Evolutionary conservation across 2,329 filamentous ascomycete genomes (phyloP), one percentile per base, ranked within the genome.

Genomic region (Phyllosticta capitalensis): DNA sequence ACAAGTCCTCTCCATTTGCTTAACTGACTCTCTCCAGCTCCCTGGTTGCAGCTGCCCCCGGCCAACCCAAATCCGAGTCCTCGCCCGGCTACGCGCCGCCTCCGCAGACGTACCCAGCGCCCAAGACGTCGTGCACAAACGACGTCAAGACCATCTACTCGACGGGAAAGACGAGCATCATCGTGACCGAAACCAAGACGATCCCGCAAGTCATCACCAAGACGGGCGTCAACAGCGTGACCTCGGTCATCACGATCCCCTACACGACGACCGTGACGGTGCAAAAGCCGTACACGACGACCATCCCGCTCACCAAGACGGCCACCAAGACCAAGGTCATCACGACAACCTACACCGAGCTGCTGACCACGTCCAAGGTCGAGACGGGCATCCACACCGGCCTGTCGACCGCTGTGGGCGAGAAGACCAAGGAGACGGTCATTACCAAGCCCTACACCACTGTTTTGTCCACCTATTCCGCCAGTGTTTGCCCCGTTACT

Each of bases 401-500:
- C 1, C 14, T 45, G 14, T n/a, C 5, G 10, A 2, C n/a, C 45
- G 12, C 17, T 5, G 12, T 19, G 10, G 52, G 38, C 26, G 24
- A n/a, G 33, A 55, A 19, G n/a, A 55, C 45, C 55, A 61, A 63
- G 58, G 64, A 65, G 17, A 55, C 57, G 30, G 57, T 68, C 30
- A 28, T 52, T 17, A 66, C 61, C 19, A 56, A 55, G 7, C 63
- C 63, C 9, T 55, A 62, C 30, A 67, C 66, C 2, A 48, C 62
- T 12, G 58, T 63, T 2, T 58, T 55, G 21, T 65, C 60, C 7
- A 59, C 59, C 20, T 62, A 64, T 10, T 56, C 50, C 2, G 55
- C 54, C 5, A 60, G 61, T 3, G 55, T 67, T 10, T 55, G 54
- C 55, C 66, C 64, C 9, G 60, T 65, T 50, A 68, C 65, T 10